Conservation (phyloP, 179 eudicot genomes). For the Nepenthes alata region DNA sequence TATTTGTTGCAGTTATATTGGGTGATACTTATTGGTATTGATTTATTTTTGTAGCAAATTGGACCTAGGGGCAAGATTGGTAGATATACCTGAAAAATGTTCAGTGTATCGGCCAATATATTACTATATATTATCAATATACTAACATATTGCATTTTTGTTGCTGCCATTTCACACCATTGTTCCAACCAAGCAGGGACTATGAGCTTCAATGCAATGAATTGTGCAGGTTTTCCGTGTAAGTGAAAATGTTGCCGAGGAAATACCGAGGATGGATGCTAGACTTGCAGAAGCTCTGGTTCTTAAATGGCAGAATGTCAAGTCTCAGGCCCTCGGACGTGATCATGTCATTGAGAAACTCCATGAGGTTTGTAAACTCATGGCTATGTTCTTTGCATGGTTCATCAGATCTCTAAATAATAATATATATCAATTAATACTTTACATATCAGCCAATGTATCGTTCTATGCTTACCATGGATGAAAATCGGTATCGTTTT, state of each 20-base stretch:
- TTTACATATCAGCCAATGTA: too few species aligned
- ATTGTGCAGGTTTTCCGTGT: conserved; percentile 23
- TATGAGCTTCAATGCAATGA: conserved; percentile 1
- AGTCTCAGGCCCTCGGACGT: conserved; percentile 82
- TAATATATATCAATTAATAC: too few species aligned
- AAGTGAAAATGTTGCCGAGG: conserved; percentile 30
- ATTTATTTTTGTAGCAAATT: too few species aligned
- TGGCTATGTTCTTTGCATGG: not conserved
- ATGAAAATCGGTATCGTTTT: too few species aligned
- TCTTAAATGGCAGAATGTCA: conserved; percentile 75
- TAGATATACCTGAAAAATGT: too few species aligned
- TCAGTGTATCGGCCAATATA: too few species aligned
- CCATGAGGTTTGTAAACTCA: conserved; percentile 48
- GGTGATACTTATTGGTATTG: too few species aligned
- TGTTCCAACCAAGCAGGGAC: not conserved
- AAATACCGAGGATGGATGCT: conserved; percentile 83
- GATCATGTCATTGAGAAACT: conserved; percentile 59
- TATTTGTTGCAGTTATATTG: too few species aligned
- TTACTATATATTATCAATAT: too few species aligned
- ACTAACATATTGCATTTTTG: not conserved
- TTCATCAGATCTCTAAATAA: too few species aligned
- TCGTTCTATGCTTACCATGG: too few species aligned
- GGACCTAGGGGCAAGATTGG: too few species aligned
- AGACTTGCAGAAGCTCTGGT: conserved; percentile 72
- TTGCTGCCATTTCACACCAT: not conserved